phyloP scores from a whole-genome alignment of 2,329 filamentous ascomycete genomes.

The Xylariaceae sp. region DNA sequence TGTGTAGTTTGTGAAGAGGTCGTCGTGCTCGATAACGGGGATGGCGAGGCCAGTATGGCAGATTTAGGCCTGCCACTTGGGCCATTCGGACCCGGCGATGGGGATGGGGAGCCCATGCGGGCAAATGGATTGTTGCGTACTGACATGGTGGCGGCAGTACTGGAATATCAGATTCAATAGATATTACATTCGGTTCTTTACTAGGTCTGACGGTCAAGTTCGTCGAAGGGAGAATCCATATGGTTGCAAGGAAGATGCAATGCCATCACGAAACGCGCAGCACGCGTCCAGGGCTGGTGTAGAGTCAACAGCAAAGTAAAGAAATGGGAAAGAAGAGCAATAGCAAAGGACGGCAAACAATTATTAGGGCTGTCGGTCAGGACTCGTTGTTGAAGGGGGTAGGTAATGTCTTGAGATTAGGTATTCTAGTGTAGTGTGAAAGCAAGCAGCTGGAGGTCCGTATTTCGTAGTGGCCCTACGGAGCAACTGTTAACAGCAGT shows the following conservation, averaged over 20 bases:
- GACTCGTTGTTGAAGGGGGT: neutral
- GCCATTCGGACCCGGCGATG: slow-evolving; percentile 49
- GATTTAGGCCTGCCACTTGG: slow-evolving; percentile 57
- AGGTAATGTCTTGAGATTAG: neutral
- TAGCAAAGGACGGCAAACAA: neutral
- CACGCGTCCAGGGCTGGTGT: slow-evolving; percentile 3
- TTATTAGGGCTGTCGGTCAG: neutral
- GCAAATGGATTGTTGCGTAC: slow-evolving; percentile 78
- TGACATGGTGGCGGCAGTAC: slow-evolving; percentile 51
- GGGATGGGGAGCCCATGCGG: slow-evolving; percentile 63
- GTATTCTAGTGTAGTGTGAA: neutral
- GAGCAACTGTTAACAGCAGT: slow-evolving; percentile 2
- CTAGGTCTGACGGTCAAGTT: neutral
- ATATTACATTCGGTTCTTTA: slow-evolving; percentile 12
- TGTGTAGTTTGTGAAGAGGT: slow-evolving; percentile 39
- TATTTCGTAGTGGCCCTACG: neutral
- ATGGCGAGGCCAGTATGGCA: slow-evolving; percentile 61
- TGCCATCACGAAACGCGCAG: slow-evolving; percentile 25
- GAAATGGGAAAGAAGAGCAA: neutral
- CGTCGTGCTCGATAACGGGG: slow-evolving; percentile 37
- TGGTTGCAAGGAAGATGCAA: slow-evolving; percentile 14
- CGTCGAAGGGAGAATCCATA: slow-evolving; percentile 1
- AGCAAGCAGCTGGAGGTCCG: neutral
- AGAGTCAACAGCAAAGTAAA: slow-evolving; percentile 4
- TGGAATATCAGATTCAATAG: slow-evolving; percentile 45